Evolutionary conservation across 352 stramenopile species (phyloP), one percentile per base, ranked within the genome.

Genomic region (Globisporangium yorkense): DNA sequence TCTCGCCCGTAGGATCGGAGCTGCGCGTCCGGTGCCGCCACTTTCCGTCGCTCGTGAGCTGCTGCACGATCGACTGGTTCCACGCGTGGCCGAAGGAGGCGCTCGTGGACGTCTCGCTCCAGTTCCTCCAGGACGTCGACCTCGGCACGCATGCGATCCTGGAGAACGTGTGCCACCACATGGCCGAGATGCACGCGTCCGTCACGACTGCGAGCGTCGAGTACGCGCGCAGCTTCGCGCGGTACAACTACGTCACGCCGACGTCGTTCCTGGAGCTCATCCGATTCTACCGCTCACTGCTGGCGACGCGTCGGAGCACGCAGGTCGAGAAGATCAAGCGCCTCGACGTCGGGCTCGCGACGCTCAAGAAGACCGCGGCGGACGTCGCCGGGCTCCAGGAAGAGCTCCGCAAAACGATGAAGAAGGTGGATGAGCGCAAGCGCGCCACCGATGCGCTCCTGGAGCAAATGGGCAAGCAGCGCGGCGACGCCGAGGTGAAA

Each of bases 221-320:
- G 48, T 98, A 96, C 59, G 80, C 86, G 7, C 81, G 82, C 24
- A 72, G 70, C 18, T 84, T 87, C 33, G 77, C 76, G 1, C 72
- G 92, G 9, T 92, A 86, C 63, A 97, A 97, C 63, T 98, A 98
- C 65, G 91, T 96, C 49, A 98, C 91, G 0, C 92, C 92, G 2
- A 97, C 93, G 37, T 96, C 78, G 2, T 97, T 97, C 53, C 62
- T 98, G 16, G 92, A 98, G 62, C 65, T 97, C 0, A 97, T 98
- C 59, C 73, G 78, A 8, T 97, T 98, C 51, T 98, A 97, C 57
- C 94, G 92, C 41, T 78, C 67, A 18, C 68, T 97, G 3, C 54
- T 97, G 5, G 55, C 58, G 16, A 37, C 51, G 10, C 89, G 94
- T 35, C 83, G 84, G n/a, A 54, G 64, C 0, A 72, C 74, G 2